A percentile compares a stretch with the other conserved stretches of the same genome.
Evolutionary conservation across 371 early-diverging fungal genomes (phyloP).

Genomic region (Chytridium lagenaria): DNA sequence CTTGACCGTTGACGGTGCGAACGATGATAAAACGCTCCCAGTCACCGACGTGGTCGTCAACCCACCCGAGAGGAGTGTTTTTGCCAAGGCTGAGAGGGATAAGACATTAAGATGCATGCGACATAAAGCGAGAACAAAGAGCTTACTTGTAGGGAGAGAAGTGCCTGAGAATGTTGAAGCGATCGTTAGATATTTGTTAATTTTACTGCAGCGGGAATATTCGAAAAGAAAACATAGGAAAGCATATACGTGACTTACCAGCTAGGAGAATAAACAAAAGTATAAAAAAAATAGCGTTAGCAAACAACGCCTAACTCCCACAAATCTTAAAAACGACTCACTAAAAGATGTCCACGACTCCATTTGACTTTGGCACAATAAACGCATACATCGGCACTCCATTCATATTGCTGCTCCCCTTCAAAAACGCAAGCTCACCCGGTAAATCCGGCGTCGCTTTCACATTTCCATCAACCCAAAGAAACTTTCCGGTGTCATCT

Average conservation of each 20-base stretch:
- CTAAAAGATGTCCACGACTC: slow-evolving; percentile 21
- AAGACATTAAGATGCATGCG: neutral
- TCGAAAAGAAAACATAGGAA: neutral
- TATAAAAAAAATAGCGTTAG: no score
- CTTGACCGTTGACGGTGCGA: slow-evolving; percentile 25
- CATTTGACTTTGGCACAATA: slow-evolving; percentile 15
- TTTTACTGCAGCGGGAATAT: neutral
- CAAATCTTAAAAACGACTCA: neutral
- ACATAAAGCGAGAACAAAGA: neutral
- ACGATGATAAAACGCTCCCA: slow-evolving; percentile 29
- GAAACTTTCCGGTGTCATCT: slow-evolving; percentile 6
- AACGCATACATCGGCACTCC: slow-evolving; percentile 23
- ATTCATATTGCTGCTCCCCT: neutral
- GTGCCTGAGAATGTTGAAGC: no score
- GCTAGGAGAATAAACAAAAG: slow-evolving; percentile 2
- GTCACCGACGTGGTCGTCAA: slow-evolving; percentile 31
- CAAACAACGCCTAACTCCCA: neutral
- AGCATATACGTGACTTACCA: neutral
- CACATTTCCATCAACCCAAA: neutral
- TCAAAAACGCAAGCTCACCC: slow-evolving; percentile 4
- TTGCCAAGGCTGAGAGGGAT: slow-evolving; percentile 16
- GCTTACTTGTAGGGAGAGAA: slow-evolving; percentile 21
- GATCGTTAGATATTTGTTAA: neutral
- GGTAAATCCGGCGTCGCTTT: neutral
- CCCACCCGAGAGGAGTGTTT: slow-evolving; percentile 11